phyloP scores from a whole-genome alignment of 1,284 basidiomycete species.

The Pseudozyma sp. region DNA sequence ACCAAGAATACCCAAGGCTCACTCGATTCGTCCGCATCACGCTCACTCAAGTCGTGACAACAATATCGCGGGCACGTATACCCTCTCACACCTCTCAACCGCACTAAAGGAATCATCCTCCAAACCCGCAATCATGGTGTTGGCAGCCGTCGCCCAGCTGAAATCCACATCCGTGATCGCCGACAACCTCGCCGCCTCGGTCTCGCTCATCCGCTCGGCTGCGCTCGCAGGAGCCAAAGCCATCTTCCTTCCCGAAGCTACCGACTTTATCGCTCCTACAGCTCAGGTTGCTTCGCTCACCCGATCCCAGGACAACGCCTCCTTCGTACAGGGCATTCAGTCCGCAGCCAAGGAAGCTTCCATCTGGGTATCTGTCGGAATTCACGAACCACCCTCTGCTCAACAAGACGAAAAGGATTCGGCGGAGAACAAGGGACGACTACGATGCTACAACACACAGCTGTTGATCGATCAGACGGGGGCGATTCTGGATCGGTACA shows the following conservation, averaged over 20 bases:
- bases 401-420: slow-evolving; percentile 50
- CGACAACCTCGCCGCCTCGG: slow-evolving; percentile 53
- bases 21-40: too few relatives aligned
- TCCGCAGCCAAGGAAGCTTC: slow-evolving; percentile 67
- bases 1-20: too few relatives aligned
- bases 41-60: too few relatives aligned
- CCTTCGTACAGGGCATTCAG: slow-evolving; percentile 69
- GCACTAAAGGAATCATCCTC: too few relatives aligned
- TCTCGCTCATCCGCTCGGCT: slow-evolving; percentile 64
- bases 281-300: slow-evolving; percentile 60
- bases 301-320: slow-evolving; percentile 50
- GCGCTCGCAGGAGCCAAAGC: slow-evolving; percentile 70
- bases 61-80: too few relatives aligned
- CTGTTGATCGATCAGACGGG: slow-evolving; percentile 71
- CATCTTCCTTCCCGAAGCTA: slow-evolving; percentile 71
- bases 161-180: slow-evolving; percentile 56
- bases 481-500: slow-evolving; percentile 68
- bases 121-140: slow-evolving; percentile 34
- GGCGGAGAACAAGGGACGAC: slow-evolving; percentile 35
- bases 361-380: slow-evolving; percentile 70
- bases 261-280: slow-evolving; percentile 72
- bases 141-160: slow-evolving; percentile 65
- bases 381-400: slow-evolving; percentile 70
- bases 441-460: slow-evolving; percentile 71
- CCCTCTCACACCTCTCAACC: too few relatives aligned